Percentiles rank a stretch among this genome's conserved stretches.
Conservation (phyloP, 768 basidiomycete genomes). For the Fistulinella prunicolor region DNA sequence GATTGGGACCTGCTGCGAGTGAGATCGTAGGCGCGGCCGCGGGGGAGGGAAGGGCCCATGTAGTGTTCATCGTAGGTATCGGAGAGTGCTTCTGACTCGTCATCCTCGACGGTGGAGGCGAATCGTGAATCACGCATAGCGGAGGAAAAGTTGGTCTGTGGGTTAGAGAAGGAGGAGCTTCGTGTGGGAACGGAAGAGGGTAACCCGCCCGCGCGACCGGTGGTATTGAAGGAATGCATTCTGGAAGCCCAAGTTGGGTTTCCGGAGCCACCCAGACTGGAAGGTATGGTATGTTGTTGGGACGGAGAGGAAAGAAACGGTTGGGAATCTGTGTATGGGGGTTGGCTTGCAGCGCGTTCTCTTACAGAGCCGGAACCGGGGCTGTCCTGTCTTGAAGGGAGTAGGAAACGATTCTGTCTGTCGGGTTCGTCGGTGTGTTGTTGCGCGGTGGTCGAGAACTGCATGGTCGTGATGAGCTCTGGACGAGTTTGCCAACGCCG, state of each 20-base stretch:
- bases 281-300: conserved; percentile 48
- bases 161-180: conserved; percentile 65
- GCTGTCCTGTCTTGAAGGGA: conserved; percentile 38
- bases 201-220: conserved; percentile 29
- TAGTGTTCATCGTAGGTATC: conserved; percentile 63
- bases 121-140: conserved; percentile 67
- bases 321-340: conserved; percentile 52
- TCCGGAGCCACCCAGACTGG: conserved; percentile 39
- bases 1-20: conserved; percentile 77
- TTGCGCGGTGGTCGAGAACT: conserved; percentile 31
- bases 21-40: conserved; percentile 65
- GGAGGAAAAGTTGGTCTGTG: conserved; percentile 56
- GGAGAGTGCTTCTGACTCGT: conserved; percentile 63
- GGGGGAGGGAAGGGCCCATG: conserved; percentile 40
- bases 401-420: conserved; percentile 59
- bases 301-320: conserved; percentile 51
- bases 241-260: conserved; percentile 43
- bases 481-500: not conserved
- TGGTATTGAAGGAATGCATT: conserved; percentile 43
- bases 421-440: conserved; percentile 50
- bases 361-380: conserved; percentile 43
- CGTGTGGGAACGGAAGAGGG: conserved; percentile 61
- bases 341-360: conserved; percentile 70
- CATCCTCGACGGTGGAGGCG: conserved; percentile 78
- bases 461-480: conserved; percentile 27